These are phyloP conservation scores for Glycine tomentella DNA, from an alignment of 306 rosid species.

Conservation along the genomic window DNA sequence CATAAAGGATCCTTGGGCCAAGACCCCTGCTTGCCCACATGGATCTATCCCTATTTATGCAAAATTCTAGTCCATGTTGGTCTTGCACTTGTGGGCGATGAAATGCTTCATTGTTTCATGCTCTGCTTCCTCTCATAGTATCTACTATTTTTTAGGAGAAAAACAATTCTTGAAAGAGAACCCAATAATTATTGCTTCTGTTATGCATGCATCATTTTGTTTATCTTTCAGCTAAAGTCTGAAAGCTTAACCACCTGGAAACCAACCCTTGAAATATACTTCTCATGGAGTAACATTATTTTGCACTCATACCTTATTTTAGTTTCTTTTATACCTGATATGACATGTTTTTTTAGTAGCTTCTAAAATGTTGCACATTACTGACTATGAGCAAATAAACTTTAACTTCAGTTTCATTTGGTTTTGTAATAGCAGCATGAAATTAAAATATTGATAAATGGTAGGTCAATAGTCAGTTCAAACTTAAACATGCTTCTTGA, in stretches of 20 bases:
- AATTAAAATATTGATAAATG: not conserved
- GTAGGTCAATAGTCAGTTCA: slow-evolving; percentile 8
- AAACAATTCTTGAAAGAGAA: too few species aligned
- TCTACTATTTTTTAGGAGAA: too few species aligned
- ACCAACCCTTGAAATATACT: slow-evolving; percentile 1
- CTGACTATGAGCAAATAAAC: not conserved
- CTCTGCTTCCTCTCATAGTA: too few species aligned
- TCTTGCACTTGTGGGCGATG: too few species aligned
- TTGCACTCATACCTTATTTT: not conserved
- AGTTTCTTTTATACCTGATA: not conserved
- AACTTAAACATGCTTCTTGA: not conserved
- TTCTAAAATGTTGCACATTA: not conserved
- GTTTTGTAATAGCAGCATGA: not conserved
- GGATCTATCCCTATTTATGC: too few species aligned
- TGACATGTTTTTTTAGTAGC: slow-evolving; percentile 24
- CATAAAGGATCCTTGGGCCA: too few species aligned
- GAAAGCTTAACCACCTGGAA: not conserved
- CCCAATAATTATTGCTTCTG: too few species aligned
- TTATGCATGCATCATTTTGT: not conserved
- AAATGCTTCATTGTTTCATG: too few species aligned
- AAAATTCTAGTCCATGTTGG: too few species aligned
- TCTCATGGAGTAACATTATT: slow-evolving; percentile 16
- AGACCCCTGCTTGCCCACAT: too few species aligned
- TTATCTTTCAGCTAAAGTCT: not conserved
- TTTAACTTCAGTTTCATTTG: not conserved